Evolutionary conservation across 768 basidiomycete species (phyloP).

Genomic region (Exidia glandulosa): DNA sequence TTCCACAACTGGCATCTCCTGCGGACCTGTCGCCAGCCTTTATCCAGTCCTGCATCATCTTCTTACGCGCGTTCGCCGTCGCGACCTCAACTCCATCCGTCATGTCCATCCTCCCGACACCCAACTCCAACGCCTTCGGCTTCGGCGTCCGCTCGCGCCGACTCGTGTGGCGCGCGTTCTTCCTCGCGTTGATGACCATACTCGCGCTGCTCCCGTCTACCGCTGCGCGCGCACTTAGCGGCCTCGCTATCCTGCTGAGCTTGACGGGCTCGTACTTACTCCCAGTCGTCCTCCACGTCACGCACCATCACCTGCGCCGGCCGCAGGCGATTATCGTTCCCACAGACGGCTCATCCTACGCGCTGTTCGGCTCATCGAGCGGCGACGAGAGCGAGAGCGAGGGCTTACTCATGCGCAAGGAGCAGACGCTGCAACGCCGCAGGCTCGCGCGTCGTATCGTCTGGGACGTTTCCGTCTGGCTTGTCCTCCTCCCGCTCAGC

Average conservation of each 20-base stretch:
- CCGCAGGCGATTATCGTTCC: slow-evolving; percentile 78
- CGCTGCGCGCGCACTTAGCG: neutral
- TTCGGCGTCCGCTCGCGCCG: slow-evolving; percentile 28
- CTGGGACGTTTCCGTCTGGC: slow-evolving; percentile 80
- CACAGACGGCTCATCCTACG: slow-evolving; percentile 18
- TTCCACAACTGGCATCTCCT: slow-evolving; percentile 30
- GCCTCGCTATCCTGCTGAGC: neutral
- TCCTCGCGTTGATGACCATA: slow-evolving; percentile 43
- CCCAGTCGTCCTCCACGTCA: slow-evolving; percentile 64
- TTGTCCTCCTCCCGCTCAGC: slow-evolving; percentile 53
- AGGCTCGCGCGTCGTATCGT: slow-evolving; percentile 60
- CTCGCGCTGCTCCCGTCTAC: neutral
- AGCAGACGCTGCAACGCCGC: slow-evolving; percentile 65
- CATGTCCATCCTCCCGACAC: slow-evolving; percentile 31
- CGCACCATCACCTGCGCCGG: slow-evolving; percentile 71
- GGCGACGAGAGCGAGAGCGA: slow-evolving; percentile 39
- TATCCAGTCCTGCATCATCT: slow-evolving; percentile 41
- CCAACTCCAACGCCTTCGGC: slow-evolving; percentile 30
- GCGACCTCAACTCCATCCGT: slow-evolving; percentile 36
- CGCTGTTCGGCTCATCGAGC: slow-evolving; percentile 16
- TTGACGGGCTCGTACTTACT: slow-evolving; percentile 1
- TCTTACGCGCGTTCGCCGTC: slow-evolving; percentile 29
- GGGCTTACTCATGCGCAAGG: slow-evolving; percentile 69
- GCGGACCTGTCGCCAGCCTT: slow-evolving; percentile 42
- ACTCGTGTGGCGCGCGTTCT: slow-evolving; percentile 34